Conservation (phyloP, 192 early-diverging fungal genomes). For the Linnemannia schmuckeri region DNA sequence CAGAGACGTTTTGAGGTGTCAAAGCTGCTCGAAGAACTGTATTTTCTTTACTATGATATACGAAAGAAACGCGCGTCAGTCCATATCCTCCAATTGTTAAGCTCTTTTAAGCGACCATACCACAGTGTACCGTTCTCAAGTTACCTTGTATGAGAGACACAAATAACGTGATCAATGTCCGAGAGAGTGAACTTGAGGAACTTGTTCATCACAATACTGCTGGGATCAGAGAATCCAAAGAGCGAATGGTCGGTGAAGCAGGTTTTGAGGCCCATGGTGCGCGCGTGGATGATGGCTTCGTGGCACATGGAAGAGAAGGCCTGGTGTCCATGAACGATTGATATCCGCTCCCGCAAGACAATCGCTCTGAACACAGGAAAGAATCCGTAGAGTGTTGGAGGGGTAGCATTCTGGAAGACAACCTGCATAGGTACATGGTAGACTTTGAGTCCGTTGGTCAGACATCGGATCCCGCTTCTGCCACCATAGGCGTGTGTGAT, state of each 20-base stretch:
- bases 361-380: constrained; percentile 96
- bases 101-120: background rate
- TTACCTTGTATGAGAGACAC: constrained; percentile 95
- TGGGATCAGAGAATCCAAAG: constrained; percentile 95
- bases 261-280: constrained; percentile 94
- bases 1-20: constrained; percentile 90
- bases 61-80: background rate
- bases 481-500: constrained; percentile 92
- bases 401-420: constrained; percentile 87
- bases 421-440: constrained; percentile 93
- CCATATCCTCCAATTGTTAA: background rate
- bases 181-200: constrained; percentile 95
- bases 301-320: constrained; percentile 96
- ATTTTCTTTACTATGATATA: constrained; percentile 90
- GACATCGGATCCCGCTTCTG: constrained; percentile 87
- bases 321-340: constrained; percentile 97
- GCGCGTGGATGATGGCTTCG: constrained; percentile 95
- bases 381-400: constrained; percentile 92
- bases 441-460: constrained; percentile 94
- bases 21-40: constrained; percentile 95
- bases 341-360: constrained; percentile 89
- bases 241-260: constrained; percentile 98
- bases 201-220: constrained; percentile 96
- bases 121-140: background rate
- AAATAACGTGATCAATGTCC: constrained; percentile 98